Conservation (phyloP, 169 alveolate genomes). For the Sarcocystis neurona region DNA sequence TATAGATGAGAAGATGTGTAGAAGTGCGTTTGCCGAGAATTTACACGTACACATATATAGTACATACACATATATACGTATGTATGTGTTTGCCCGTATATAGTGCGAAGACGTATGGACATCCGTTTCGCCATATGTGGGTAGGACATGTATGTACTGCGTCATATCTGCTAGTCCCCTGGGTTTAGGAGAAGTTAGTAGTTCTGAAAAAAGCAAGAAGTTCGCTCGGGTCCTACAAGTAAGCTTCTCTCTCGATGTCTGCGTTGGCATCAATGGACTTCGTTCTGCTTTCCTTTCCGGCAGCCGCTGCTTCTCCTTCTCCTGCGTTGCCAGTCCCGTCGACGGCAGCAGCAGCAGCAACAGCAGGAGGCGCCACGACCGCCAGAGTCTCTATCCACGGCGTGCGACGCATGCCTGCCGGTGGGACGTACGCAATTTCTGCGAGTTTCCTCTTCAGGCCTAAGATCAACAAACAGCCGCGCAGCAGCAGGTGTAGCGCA, state of each 20-base stretch:
- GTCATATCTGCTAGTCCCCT: no score
- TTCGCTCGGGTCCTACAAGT: neutral
- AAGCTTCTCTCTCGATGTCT: conserved; percentile 48
- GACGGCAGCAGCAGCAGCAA: neutral
- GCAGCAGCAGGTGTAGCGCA: no score
- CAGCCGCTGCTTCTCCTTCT: neutral
- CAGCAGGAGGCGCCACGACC: conserved; percentile 13
- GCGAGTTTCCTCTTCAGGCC: conserved; percentile 52
- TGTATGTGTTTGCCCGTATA: no score
- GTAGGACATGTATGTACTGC: no score
- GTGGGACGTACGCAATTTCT: conserved; percentile 57
- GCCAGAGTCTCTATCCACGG: conserved; percentile 65
- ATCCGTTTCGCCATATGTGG: no score
- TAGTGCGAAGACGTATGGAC: no score
- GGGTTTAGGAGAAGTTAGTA: neutral
- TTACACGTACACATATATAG: no score
- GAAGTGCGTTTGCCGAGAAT: neutral
- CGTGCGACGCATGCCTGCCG: conserved; percentile 60
- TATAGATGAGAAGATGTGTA: neutral
- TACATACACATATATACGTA: no score
- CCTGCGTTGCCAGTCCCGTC: neutral
- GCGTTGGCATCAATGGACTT: conserved; percentile 1
- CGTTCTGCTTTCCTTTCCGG: neutral
- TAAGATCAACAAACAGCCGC: no score
- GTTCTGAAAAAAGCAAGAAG: neutral